A percentile compares a stretch with the other conserved stretches of the same genome.
Conservation (phyloP, 352 stramenopile species). For the Globisporangium mamillatum region DNA sequence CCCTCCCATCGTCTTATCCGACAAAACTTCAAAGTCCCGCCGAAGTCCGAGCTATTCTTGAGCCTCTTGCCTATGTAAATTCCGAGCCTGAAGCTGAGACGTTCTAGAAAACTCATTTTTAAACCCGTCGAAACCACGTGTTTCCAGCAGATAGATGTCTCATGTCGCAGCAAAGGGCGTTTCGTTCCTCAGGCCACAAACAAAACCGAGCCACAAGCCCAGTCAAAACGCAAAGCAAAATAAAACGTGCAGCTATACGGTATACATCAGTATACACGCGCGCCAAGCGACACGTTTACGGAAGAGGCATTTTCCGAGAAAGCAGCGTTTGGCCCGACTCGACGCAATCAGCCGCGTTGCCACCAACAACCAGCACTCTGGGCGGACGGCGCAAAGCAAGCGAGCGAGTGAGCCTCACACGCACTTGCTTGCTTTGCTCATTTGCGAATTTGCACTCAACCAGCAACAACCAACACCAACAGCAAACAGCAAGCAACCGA, state of each 20-base stretch:
- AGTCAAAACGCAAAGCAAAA: neutral
- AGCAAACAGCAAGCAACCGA: conserved; percentile 1
- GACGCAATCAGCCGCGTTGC: conserved; percentile 2
- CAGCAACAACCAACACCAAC: conserved; percentile 5
- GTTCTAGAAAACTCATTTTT: conserved; percentile 1
- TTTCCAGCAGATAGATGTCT: neutral
- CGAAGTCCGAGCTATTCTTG: neutral
- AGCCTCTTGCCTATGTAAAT: neutral
- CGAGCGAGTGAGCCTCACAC: neutral
- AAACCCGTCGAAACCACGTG: neutral
- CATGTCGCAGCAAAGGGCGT: neutral
- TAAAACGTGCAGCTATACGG: neutral
- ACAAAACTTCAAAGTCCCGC: neutral
- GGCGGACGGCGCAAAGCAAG: neutral
- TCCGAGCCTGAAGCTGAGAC: neutral
- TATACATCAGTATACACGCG: neutral
- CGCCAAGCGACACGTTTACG: conserved; percentile 11
- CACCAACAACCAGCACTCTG: neutral
- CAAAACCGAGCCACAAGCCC: neutral
- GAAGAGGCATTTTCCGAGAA: conserved; percentile 9
- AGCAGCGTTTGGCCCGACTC: neutral
- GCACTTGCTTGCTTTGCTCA: neutral
- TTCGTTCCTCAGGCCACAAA: neutral
- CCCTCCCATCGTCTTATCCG: neutral
- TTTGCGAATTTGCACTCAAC: conserved; percentile 15